Base-by-base conservation (phyloP, 2,329 filamentous ascomycete genomes). In the Aspergillus aculeatus region DNA sequence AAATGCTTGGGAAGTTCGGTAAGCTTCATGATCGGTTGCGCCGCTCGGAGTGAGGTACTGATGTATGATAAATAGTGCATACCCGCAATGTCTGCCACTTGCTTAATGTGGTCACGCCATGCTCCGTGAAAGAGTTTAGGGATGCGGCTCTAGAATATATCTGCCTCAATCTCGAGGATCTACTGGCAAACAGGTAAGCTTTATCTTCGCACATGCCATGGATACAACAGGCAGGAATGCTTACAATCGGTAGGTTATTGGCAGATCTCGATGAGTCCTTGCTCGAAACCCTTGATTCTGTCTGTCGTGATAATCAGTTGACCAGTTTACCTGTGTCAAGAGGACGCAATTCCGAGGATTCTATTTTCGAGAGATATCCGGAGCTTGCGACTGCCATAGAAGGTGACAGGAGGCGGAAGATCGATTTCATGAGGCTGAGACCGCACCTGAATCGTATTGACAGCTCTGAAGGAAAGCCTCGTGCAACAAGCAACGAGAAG, bases 141-240 rank as follows among this genome's bases (percentile, higher is more conserved):
- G 86, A 95, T 66, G 89, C 90, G 10, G 91, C 90, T 0, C 80
- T 98, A 31, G 91, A 96, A 73, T 99, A 97, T 71, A 86, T 97
- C 23, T 96, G 92, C 68, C 80, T 96, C 49, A 96, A 96, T 69
- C 82, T 98, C 59, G 95, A 99, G 74, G 86, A 88, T 6, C 91
- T 98, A 83, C 86, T 99, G 54, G 92, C 97, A 70, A 96, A 96
- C 63, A 89, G 91, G 79, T 82, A 72, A 67, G 35, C 41, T 41
- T 56, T 31, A 21, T 10, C 29, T 26, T 24, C 44, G 16, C 38
- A 10, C 38, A 16, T 5, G 14, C n/a, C 16, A 9, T 32, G 32
- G 12, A 31, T 21, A 32, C 6, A 31, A 1, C 16, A 9, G 44
- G 14, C n/a, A 26, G 41, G 47, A 21, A 47, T 35, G 12, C 66